A percentile compares a stretch with the other conserved stretches of the same genome.
Evolutionary conservation across 768 basidiomycete genomes (phyloP).

Genomic region (Mycena filopes): DNA sequence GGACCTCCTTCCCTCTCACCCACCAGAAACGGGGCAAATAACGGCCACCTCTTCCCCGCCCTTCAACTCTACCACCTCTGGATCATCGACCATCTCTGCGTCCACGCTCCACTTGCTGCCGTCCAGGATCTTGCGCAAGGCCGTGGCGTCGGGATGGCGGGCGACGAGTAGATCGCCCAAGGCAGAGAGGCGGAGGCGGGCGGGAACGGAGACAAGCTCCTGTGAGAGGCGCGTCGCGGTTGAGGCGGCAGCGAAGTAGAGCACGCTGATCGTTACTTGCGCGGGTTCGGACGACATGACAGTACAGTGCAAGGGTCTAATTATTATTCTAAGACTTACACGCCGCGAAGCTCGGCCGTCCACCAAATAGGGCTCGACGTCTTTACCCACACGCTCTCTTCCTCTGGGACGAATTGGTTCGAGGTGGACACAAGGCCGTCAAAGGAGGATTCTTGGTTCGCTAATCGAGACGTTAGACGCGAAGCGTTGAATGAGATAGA

Average conservation of each 20-base stretch:
- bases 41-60: slow-evolving; percentile 85
- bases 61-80: slow-evolving; percentile 55
- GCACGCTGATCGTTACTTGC: slow-evolving; percentile 51
- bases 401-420: slow-evolving; percentile 83
- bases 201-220: slow-evolving; percentile 63
- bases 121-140: slow-evolving; percentile 63
- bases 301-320: neutral
- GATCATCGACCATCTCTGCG: slow-evolving; percentile 80
- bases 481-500: neutral
- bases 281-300: slow-evolving; percentile 18
- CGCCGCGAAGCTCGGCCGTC: slow-evolving; percentile 65
- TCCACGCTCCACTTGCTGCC: slow-evolving; percentile 83
- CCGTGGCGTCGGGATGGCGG: slow-evolving; percentile 59
- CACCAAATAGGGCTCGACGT: slow-evolving; percentile 91
- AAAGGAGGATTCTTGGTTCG: slow-evolving; percentile 76
- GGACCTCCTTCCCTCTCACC: slow-evolving; percentile 49
- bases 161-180: slow-evolving; percentile 63
- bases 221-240: slow-evolving; percentile 70
- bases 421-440: slow-evolving; percentile 92
- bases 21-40: slow-evolving; percentile 86
- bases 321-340: slow-evolving; percentile 1
- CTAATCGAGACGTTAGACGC: slow-evolving; percentile 45
- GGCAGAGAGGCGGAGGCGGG: slow-evolving; percentile 60
- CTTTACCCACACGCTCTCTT: slow-evolving; percentile 73
- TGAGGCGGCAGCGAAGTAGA: slow-evolving; percentile 73